Percentiles rank a stretch among this genome's conserved stretches.
Evolutionary conservation across 2,329 filamentous ascomycete species (phyloP).

Genomic region (Basipetospora chlamydospora): DNA sequence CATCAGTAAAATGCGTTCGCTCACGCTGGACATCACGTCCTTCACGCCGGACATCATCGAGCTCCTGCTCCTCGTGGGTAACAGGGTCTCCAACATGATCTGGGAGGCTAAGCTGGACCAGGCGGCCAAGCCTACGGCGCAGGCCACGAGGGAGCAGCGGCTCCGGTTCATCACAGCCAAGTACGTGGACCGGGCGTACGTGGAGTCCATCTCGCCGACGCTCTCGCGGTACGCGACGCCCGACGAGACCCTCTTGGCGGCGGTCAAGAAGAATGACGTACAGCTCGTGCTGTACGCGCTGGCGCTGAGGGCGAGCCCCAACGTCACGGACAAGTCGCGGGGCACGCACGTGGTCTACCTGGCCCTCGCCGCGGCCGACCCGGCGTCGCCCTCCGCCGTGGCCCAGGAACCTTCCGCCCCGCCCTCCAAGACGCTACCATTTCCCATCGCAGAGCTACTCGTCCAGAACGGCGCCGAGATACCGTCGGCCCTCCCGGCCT

Average conservation of each 20-base stretch:
- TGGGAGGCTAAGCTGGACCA: slow-evolving; percentile 82
- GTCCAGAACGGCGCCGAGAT: slow-evolving; percentile 90
- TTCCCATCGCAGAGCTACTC: slow-evolving; percentile 80
- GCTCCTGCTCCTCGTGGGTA: slow-evolving; percentile 78
- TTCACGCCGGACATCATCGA: slow-evolving; percentile 97
- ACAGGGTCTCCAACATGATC: slow-evolving; percentile 88
- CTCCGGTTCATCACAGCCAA: slow-evolving; percentile 92
- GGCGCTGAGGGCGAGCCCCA: slow-evolving; percentile 74
- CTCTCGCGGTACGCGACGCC: slow-evolving; percentile 63
- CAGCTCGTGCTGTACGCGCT: slow-evolving; percentile 85
- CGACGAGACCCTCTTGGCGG: slow-evolving; percentile 79
- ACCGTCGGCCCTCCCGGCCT: slow-evolving; percentile 58
- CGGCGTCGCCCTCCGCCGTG: slow-evolving; percentile 53
- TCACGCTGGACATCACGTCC: slow-evolving; percentile 88
- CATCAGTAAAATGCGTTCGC: slow-evolving; percentile 90
- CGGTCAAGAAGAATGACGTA: slow-evolving; percentile 92
- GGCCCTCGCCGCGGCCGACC: slow-evolving; percentile 83
- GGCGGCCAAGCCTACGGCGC: slow-evolving; percentile 55
- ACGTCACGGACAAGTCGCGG: slow-evolving; percentile 70
- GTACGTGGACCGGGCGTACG: slow-evolving; percentile 72
- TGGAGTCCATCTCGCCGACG: slow-evolving; percentile 63
- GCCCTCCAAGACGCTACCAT: slow-evolving; percentile 46
- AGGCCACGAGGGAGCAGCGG: slow-evolving; percentile 75
- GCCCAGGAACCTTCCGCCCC: slow-evolving; percentile 27
- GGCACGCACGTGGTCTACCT: slow-evolving; percentile 83